Conservation (phyloP, 805 yeast genomes). For the Jamesozyma jinghongensis region DNA sequence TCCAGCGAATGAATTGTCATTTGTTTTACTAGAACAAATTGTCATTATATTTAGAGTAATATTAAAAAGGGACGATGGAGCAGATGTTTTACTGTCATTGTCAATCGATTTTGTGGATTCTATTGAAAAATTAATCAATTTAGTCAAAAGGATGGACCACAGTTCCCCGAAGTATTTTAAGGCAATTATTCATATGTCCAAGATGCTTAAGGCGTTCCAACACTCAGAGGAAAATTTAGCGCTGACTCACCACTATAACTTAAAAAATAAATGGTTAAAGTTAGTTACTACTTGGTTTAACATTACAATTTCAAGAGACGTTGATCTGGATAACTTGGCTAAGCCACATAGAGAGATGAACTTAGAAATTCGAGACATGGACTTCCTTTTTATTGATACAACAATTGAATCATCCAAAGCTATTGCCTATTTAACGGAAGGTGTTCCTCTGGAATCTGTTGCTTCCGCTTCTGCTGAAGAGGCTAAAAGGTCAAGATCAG, state of each 20-base stretch:
- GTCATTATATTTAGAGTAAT: slow-evolving; percentile 38
- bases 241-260: slow-evolving; percentile 36
- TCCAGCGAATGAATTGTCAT: slow-evolving; percentile 19
- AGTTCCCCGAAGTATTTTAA: slow-evolving; percentile 23
- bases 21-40: slow-evolving; percentile 40
- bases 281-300: slow-evolving; percentile 46
- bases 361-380: slow-evolving; percentile 34
- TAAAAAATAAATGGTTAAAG: slow-evolving; percentile 42
- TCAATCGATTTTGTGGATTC: slow-evolving; percentile 29
- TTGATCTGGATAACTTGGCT: slow-evolving; percentile 24
- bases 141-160: slow-evolving; percentile 21
- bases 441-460: slow-evolving; percentile 51
- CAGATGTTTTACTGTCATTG: slow-evolving; percentile 25
- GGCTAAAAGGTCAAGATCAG: slow-evolving; percentile 44
- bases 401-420: slow-evolving; percentile 56
- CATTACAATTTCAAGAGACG: slow-evolving; percentile 37
- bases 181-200: slow-evolving; percentile 29
- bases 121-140: slow-evolving; percentile 27
- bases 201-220: slow-evolving; percentile 27
- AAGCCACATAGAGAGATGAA: slow-evolving; percentile 32
- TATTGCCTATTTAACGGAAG: slow-evolving; percentile 44
- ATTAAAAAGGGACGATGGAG: slow-evolving; percentile 29
- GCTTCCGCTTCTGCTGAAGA: slow-evolving; percentile 48
- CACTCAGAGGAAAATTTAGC: slow-evolving; percentile 22
- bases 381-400: slow-evolving; percentile 46